A percentile compares a stretch with the other conserved stretches of the same genome.
phyloP scores from a whole-genome alignment of 2,329 filamentous ascomycete genomes.

The Sarocladium oryzae region DNA sequence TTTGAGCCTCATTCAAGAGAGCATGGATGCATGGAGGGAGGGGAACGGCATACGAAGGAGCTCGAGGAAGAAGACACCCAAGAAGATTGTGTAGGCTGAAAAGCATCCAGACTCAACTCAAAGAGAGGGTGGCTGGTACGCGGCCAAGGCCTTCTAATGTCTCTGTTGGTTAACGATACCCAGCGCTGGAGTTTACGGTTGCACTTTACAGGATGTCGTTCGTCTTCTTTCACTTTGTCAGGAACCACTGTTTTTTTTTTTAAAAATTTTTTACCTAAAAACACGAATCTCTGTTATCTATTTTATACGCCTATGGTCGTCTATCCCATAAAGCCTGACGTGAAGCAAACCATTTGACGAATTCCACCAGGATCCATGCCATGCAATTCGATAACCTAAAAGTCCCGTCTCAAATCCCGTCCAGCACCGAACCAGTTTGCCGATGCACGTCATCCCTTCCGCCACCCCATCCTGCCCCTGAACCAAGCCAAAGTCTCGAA shows the following conservation, averaged over 20 bases:
- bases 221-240: too few relatives aligned
- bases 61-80: constrained; percentile 19
- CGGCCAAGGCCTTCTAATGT: too few relatives aligned
- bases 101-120: not conserved
- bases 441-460: not conserved
- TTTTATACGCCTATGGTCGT: not conserved
- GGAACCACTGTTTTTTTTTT: too few relatives aligned
- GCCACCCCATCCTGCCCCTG: constrained; percentile 33
- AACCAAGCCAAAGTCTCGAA: constrained; percentile 58
- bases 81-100: constrained; percentile 11
- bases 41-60: constrained; percentile 21
- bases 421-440: too few relatives aligned
- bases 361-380: too few relatives aligned
- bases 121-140: not conserved
- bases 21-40: constrained; percentile 23
- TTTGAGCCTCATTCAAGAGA: constrained; percentile 25
- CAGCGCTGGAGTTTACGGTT: not conserved
- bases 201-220: too few relatives aligned
- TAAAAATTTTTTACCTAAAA: too few relatives aligned
- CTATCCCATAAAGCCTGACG: not conserved
- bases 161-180: not conserved
- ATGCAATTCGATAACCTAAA: too few relatives aligned
- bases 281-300: not conserved
- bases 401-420: too few relatives aligned
- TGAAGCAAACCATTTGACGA: not conserved